phyloP scores from a whole-genome alignment of 805 yeast species.

The Candida rishiriensis region DNA sequence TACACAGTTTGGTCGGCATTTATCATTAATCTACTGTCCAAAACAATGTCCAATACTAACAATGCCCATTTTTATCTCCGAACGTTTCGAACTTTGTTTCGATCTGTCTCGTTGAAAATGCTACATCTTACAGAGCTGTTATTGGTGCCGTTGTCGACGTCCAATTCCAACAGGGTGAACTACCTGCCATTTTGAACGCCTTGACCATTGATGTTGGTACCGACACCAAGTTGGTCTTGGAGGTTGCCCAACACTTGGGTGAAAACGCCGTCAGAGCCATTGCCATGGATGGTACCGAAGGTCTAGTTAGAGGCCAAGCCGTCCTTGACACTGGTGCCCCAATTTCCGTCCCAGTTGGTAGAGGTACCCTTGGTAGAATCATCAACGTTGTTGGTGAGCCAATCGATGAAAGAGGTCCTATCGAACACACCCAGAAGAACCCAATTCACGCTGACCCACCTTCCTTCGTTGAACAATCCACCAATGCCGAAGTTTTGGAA shows the following conservation, averaged over 20 bases:
- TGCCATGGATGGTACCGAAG: constrained; percentile 99
- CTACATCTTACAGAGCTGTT: constrained; percentile 85
- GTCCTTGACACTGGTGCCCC: constrained; percentile 97
- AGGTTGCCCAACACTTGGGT: constrained; percentile 99
- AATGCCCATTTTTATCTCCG: constrained; percentile 14
- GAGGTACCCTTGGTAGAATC: constrained; percentile 98
- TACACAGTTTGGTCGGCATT: too few species aligned
- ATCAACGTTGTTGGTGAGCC: constrained; percentile 99
- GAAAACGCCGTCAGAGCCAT: constrained; percentile 99
- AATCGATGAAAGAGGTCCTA: constrained; percentile 99
- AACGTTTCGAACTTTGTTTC: constrained; percentile 8
- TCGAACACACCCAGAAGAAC: constrained; percentile 84
- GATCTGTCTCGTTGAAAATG: neutral
- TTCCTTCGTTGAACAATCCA: constrained; percentile 91
- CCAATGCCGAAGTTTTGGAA: constrained; percentile 96
- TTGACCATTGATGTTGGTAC: constrained; percentile 76
- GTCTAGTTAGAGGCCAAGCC: constrained; percentile 94
- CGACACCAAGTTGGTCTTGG: constrained; percentile 70
- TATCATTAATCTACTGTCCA: too few species aligned
- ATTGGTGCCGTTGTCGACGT: constrained; percentile 99
- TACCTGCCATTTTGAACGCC: constrained; percentile 97
- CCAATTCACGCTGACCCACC: constrained; percentile 99
- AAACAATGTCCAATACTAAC: too few species aligned
- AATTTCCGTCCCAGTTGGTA: constrained; percentile 98
- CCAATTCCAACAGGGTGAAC: constrained; percentile 95